Evolutionary conservation across 2,329 filamentous ascomycete genomes (phyloP).

Genomic region (Coniosporium tulheliwenetii): DNA sequence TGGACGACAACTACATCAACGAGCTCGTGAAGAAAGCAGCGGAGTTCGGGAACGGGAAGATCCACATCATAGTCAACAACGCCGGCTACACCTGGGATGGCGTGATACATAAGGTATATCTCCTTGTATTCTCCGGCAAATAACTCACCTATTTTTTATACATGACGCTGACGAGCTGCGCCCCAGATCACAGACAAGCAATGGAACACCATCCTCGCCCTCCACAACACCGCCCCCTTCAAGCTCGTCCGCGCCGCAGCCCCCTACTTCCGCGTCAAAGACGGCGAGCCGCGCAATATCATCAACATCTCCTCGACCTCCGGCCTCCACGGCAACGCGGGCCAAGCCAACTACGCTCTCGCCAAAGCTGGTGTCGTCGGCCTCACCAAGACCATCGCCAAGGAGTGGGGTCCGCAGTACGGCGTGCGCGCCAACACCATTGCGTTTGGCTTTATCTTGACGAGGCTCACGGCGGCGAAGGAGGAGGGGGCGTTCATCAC

Average conservation of each 20-base stretch:
- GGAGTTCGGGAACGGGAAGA: slow-evolving; percentile 71
- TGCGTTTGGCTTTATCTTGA: slow-evolving; percentile 70
- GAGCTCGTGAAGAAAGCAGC: slow-evolving; percentile 59
- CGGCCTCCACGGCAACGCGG: slow-evolving; percentile 73
- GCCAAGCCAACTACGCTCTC: slow-evolving; percentile 78
- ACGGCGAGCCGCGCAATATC: slow-evolving; percentile 62
- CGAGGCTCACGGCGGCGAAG: slow-evolving; percentile 68
- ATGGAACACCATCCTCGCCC: slow-evolving; percentile 73
- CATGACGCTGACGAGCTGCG: slow-evolving; percentile 5
- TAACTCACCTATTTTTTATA: background rate
- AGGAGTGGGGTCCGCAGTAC: slow-evolving; percentile 75
- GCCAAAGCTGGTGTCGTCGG: slow-evolving; percentile 75
- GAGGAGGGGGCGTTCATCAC: slow-evolving; percentile 68
- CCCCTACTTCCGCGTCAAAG: slow-evolving; percentile 76
- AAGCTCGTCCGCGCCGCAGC: slow-evolving; percentile 65
- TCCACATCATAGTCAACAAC: slow-evolving; percentile 85
- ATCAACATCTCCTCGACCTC: slow-evolving; percentile 75
- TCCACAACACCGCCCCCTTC: slow-evolving; percentile 79
- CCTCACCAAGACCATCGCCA: slow-evolving; percentile 77
- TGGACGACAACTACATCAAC: slow-evolving; percentile 54
- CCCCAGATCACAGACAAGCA: slow-evolving; percentile 66
- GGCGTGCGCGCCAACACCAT: slow-evolving; percentile 73
- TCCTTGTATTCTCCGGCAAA: background rate
- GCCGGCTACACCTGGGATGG: slow-evolving; percentile 89
- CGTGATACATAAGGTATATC: slow-evolving; percentile 63